Base-by-base conservation (phyloP, 2,329 filamentous ascomycete genomes). In the Hypomyces perniciosus region DNA sequence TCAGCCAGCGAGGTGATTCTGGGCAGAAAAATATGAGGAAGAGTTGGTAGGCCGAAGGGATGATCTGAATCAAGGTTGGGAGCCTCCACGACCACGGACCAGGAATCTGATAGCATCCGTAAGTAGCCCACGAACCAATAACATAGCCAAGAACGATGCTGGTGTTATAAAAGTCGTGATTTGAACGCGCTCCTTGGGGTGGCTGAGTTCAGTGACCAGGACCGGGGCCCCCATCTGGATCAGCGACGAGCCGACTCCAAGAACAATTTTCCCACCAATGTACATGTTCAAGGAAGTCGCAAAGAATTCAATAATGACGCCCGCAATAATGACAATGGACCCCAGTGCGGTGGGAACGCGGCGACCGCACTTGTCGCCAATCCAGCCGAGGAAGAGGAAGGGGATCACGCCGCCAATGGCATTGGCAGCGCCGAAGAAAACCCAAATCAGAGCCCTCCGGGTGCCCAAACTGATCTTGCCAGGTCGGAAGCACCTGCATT, bases 1-100 rank as follows among this genome's bases (percentile, higher is more conserved):
- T 70, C 29, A 83, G 63, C 74, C 75, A 84, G 35, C 82, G 72
- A 1, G 82, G 82, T 1, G 75, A 80, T 55, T 85, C 83, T 0
- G 81, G 81, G 5, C 81, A 71, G 46, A 79, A 74, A 56, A 68
- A 70, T 46, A 76, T 63, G 48, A 75, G 71, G 8, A 64, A 49
- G 13, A 79, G 67, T 54, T 77, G 68, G 29, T 66, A 67, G 1
- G 55, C 59, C 2, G 71, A 61, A 68, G 71, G 75, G 4, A 74
- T 53, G 40, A 73, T 71, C 59, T 83, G 80, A 2, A 79, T 60
- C 4, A 81, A 65, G 1, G 75, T 75, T 0, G 79, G 80, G 13
- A 80, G 67, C 42, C 75, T 68, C 78, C 74, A 77, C 0, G 71
- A 70, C 78, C 76, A 80, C 29, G 59, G 48, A 12, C 50, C 54